Evolutionary conservation across 805 yeast species (phyloP).

Genomic region (Ascoidea rubescens): DNA sequence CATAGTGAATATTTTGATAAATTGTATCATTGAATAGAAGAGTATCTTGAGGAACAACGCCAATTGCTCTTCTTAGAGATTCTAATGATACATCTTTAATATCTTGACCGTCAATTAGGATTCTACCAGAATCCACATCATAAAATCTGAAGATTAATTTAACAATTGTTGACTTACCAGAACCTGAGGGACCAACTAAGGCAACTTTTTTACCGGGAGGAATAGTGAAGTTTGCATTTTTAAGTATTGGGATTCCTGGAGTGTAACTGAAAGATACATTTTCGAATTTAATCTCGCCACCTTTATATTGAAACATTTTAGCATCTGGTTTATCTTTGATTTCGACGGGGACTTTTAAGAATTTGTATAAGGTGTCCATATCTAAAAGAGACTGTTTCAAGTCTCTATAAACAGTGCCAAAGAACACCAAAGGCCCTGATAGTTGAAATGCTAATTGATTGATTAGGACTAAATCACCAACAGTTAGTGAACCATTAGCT

Average conservation of each 20-base stretch:
- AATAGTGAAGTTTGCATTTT: conserved; percentile 29
- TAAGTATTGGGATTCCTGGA: conserved; percentile 19
- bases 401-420: conserved; percentile 93
- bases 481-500: conserved; percentile 67
- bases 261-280: conserved; percentile 74
- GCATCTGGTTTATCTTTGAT: conserved; percentile 55
- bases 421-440: conserved; percentile 84
- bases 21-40: conserved; percentile 62
- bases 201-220: conserved; percentile 39
- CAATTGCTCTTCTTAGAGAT: conserved; percentile 37
- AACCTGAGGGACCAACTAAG: conserved; percentile 76
- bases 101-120: conserved; percentile 33
- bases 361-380: conserved; percentile 86
- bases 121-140: conserved; percentile 21
- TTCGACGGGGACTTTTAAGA: conserved; percentile 60
- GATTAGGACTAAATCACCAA: conserved; percentile 89
- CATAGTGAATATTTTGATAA: conserved; percentile 57
- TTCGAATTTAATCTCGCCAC: conserved; percentile 72
- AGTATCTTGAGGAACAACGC: conserved; percentile 69
- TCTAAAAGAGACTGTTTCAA: conserved; percentile 84
- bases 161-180: conserved; percentile 77
- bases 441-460: conserved; percentile 96
- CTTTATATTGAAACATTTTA: conserved; percentile 36
- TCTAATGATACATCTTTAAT: conserved; percentile 29
- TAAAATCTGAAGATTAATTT: conserved; percentile 43